phyloP scores from a whole-genome alignment of 2,329 filamentous ascomycete species.

The Ophiostoma himal-ulmi region DNA sequence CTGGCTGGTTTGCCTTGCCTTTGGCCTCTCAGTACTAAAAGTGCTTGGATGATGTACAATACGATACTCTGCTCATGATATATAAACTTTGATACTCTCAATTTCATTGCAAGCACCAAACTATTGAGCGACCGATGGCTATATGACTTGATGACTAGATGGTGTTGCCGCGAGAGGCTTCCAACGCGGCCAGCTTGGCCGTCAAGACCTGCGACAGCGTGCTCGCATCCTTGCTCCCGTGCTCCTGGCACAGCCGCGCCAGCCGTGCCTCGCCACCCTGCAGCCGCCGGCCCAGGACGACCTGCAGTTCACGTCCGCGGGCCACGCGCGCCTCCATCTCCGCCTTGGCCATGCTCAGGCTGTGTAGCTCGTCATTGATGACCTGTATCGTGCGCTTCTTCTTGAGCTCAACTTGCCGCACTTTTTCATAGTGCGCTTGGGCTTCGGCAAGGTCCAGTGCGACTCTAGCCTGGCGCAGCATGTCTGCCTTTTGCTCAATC shows the following conservation, averaged over 20 bases:
- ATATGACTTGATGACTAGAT: not conserved
- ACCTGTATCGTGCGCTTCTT: not conserved
- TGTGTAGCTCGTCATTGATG: constrained; percentile 28
- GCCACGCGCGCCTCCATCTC: constrained; percentile 19
- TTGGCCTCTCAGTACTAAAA: not conserved
- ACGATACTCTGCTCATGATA: constrained; percentile 27
- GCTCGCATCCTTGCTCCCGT: constrained; percentile 8
- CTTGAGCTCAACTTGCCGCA: not conserved
- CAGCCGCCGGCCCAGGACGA: constrained; percentile 18
- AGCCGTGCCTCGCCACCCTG: constrained; percentile 19
- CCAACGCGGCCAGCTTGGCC: not conserved
- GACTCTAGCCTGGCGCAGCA: not conserved
- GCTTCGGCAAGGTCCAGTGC: not conserved
- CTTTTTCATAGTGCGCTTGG: constrained; percentile 14
- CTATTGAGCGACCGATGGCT: not conserved
- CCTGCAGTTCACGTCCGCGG: constrained; percentile 16
- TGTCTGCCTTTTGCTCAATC: constrained; percentile 11
- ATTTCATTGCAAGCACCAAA: not conserved
- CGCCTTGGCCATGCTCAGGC: constrained; percentile 15
- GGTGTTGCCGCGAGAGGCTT: not conserved
- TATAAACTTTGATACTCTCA: constrained; percentile 11
- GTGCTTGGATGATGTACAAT: constrained; percentile 16
- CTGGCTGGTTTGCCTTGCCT: not conserved
- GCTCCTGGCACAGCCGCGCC: constrained; percentile 16
- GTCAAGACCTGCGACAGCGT: constrained; percentile 10